Evolutionary conservation across 352 stramenopile species (phyloP).

Genomic region (Saprolegnia diclina): DNA sequence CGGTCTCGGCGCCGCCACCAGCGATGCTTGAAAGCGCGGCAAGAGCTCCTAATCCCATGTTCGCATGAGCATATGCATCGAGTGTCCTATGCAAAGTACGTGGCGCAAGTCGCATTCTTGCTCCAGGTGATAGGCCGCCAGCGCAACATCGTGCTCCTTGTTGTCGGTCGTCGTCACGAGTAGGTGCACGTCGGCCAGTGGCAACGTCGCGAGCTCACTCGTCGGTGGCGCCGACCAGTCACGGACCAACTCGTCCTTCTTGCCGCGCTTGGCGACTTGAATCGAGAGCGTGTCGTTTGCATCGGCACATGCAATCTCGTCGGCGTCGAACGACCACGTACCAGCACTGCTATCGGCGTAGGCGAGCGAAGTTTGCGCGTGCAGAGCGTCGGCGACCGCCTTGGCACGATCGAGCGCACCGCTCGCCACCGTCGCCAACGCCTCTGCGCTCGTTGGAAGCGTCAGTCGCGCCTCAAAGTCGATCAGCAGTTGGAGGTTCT

Average conservation of each 20-base stretch:
- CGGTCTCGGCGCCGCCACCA: conserved; percentile 28
- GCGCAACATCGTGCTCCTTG: conserved; percentile 37
- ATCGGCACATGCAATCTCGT: neutral
- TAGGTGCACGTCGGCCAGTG: conserved; percentile 46
- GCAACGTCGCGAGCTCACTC: conserved; percentile 38
- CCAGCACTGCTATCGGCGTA: neutral
- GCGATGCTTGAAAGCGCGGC: conserved; percentile 33
- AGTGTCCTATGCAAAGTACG: neutral
- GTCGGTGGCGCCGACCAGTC: conserved; percentile 26
- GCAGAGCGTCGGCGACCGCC: neutral
- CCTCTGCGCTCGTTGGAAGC: neutral
- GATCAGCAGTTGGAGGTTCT: neutral
- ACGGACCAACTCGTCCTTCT: too few relatives aligned
- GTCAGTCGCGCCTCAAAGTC: conserved; percentile 6
- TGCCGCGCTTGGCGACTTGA: neutral
- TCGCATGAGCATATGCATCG: neutral
- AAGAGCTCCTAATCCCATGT: conserved; percentile 28
- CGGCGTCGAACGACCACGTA: neutral
- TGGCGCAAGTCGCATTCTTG: conserved; percentile 44
- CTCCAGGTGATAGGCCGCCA: conserved; percentile 41
- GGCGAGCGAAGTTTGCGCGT: neutral
- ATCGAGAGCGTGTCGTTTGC: neutral
- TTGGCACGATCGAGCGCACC: conserved; percentile 3
- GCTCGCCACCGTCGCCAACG: neutral
- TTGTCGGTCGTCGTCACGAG: conserved; percentile 34